These are phyloP conservation scores for Mycothermus thermophilus DNA, from an alignment of 495 filamentous ascomycete species.

Conservation along the genomic window DNA sequence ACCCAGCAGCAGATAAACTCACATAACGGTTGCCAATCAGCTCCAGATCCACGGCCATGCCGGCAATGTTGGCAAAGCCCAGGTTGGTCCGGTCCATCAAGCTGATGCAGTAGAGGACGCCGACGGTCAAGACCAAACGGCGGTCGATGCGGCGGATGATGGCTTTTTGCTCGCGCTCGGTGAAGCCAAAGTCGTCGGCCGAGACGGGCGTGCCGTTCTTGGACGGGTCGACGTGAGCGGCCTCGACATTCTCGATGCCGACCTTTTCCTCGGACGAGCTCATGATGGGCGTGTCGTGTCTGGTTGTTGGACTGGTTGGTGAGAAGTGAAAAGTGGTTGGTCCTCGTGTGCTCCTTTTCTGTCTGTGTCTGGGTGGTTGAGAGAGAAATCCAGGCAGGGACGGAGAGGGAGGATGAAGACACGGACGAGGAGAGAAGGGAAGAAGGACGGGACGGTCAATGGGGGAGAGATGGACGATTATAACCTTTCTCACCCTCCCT, in stretches of 20 bases:
- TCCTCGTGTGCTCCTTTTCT: too few species aligned
- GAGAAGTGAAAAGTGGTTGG: neutral
- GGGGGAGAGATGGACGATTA: too few species aligned
- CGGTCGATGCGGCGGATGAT: conserved; percentile 49
- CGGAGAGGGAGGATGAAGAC: too few species aligned
- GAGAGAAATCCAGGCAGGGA: too few species aligned
- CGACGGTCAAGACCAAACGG: conserved; percentile 49
- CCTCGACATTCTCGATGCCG: conserved; percentile 8
- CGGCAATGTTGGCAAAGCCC: conserved; percentile 47
- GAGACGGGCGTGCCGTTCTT: conserved; percentile 1
- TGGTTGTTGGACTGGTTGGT: neutral
- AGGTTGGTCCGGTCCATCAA: conserved; percentile 61
- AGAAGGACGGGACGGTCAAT: too few species aligned
- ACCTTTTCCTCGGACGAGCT: conserved; percentile 6
- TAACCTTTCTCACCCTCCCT: too few species aligned
- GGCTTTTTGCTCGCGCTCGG: conserved; percentile 20
- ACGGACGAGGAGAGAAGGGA: too few species aligned
- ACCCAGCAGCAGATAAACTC: neutral
- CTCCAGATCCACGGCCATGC: conserved; percentile 41
- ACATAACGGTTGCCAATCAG: conserved; percentile 29
- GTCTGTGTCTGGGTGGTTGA: too few species aligned
- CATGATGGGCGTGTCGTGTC: conserved; percentile 1
- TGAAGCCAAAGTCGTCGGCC: conserved; percentile 21
- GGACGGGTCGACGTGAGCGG: conserved; percentile 4
- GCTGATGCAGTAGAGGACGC: conserved; percentile 50